These are phyloP conservation scores for Scheffersomyces coipomensis DNA, from an alignment of 805 yeast genomes.

Conservation along the genomic window DNA sequence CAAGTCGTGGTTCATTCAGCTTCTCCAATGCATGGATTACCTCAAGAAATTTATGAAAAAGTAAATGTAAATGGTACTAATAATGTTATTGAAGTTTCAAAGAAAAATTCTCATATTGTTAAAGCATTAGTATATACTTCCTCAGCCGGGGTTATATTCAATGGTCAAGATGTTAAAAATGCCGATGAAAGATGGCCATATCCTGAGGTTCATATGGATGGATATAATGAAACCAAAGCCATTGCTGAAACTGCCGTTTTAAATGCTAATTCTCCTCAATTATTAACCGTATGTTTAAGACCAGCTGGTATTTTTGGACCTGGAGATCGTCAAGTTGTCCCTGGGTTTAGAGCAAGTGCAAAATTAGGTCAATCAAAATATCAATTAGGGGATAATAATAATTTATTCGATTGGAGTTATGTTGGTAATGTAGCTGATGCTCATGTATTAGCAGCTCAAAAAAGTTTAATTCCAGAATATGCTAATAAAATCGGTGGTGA, in stretches of 20 bases:
- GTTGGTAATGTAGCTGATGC: conserved; percentile 99
- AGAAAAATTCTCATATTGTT: conserved; percentile 35
- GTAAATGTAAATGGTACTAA: conserved; percentile 91
- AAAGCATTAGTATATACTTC: conserved; percentile 89
- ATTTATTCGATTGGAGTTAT: conserved; percentile 94
- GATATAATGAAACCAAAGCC: conserved; percentile 93
- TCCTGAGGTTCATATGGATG: conserved; percentile 91
- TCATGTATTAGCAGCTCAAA: conserved; percentile 88
- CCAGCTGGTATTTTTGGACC: conserved; percentile 99
- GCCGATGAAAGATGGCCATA: conserved; percentile 95
- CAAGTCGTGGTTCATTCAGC: conserved; percentile 91
- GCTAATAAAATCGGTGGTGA: conserved; percentile 70
- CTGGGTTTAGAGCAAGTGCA: conserved; percentile 84
- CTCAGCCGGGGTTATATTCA: conserved; percentile 95
- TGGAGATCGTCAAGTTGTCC: conserved; percentile 95
- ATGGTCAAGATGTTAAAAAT: conserved; percentile 88
- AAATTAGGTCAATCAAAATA: conserved; percentile 82
- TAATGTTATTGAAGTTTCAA: conserved; percentile 66
- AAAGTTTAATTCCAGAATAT: conserved; percentile 50
- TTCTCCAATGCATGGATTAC: conserved; percentile 90
- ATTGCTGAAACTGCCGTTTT: conserved; percentile 82
- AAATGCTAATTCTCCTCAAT: conserved; percentile 59
- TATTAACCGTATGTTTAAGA: conserved; percentile 81
- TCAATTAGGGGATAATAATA: conserved; percentile 93
- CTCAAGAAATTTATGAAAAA: conserved; percentile 77